These are phyloP conservation scores for Maudiozyma humilis DNA, from an alignment of 1,139 yeast species.

Conservation along the genomic window DNA sequence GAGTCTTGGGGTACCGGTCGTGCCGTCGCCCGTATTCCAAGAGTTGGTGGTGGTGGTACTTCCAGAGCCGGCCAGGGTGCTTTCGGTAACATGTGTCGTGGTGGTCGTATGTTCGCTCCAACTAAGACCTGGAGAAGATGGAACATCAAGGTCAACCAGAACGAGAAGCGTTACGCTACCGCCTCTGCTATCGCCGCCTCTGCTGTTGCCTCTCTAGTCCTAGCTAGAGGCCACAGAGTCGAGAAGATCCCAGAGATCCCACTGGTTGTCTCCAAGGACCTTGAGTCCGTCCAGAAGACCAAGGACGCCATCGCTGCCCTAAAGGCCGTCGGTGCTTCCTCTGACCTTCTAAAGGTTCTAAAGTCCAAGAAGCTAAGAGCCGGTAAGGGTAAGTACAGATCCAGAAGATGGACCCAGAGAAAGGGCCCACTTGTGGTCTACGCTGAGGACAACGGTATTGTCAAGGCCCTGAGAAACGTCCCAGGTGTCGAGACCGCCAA, in stretches of 20 bases:
- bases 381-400: constrained; percentile 99
- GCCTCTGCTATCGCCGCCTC: constrained; percentile 99
- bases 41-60: constrained; percentile 99
- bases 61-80: constrained; percentile 99
- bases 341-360: constrained; percentile 96
- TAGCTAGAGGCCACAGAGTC: constrained; percentile 99
- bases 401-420: constrained; percentile 99
- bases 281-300: constrained; percentile 92
- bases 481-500: constrained; percentile 99
- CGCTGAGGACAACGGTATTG: constrained; percentile 95
- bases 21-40: constrained; percentile 99
- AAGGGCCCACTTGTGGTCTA: constrained; percentile 99
- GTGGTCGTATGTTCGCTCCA: constrained; percentile 99
- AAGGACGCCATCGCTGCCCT: constrained; percentile 98
- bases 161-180: constrained; percentile 99
- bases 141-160: constrained; percentile 99
- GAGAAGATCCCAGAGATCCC: constrained; percentile 98
- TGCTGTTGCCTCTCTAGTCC: constrained; percentile 94
- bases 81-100: constrained; percentile 99
- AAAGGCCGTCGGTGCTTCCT: constrained; percentile 98
- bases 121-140: constrained; percentile 99
- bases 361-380: constrained; percentile 99
- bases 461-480: constrained; percentile 97
- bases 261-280: constrained; percentile 88
- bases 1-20: constrained; percentile 99